Evolutionary conservation across 1,284 basidiomycete genomes (phyloP), one percentile per base, ranked within the genome.

Genomic region (Apiotrichum brassicae): DNA sequence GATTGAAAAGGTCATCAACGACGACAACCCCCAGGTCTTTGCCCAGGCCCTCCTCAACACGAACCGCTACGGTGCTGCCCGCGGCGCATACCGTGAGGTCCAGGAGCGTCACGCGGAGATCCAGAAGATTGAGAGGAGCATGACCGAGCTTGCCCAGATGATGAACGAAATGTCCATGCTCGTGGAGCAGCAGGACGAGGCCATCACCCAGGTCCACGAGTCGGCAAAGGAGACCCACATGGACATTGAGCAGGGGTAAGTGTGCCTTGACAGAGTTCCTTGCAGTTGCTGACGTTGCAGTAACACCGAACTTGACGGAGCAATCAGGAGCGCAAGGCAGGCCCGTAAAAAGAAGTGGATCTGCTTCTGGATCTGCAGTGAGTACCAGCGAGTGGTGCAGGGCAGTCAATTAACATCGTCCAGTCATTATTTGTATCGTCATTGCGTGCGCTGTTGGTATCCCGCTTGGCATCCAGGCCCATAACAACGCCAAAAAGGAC

Each of bases 101-200:
- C 91, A 95, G 71, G 83, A 87, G 60, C 80, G 93, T 44, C 90
- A 95, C 64, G 81, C 86, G 63, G 92, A 97, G 56, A 82, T 97
- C 59, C 80, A 81, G 60, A 82, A 82, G 63, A 91, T 97, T 68
- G 91, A 95, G 71, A 77, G 80, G 60, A 95, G 91, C 3, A 75
- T 97, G 44, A 83, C 82, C 22, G 91, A 97, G 70, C 79, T 97
- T 46, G 87, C 85, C 1, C 86, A 90, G 67, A 76, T 97, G 57
- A 92, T 95, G 74, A 82, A 81, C 58, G 93, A 97, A 84, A 85
- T 91, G 86, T 81, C 81, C 44, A 79, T 83, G 55, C 74, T 92
- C 35, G 80, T 91, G 19, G 78, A 83, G 43, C 84, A 87, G 70
- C 87, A 92, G 66, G 83, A 91, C 48, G 84, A 87, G 54, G 78